Evolutionary conservation across 257 asterid species (phyloP), one percentile per base, ranked within the genome.

Genomic region (Forsythia viridissima): DNA sequence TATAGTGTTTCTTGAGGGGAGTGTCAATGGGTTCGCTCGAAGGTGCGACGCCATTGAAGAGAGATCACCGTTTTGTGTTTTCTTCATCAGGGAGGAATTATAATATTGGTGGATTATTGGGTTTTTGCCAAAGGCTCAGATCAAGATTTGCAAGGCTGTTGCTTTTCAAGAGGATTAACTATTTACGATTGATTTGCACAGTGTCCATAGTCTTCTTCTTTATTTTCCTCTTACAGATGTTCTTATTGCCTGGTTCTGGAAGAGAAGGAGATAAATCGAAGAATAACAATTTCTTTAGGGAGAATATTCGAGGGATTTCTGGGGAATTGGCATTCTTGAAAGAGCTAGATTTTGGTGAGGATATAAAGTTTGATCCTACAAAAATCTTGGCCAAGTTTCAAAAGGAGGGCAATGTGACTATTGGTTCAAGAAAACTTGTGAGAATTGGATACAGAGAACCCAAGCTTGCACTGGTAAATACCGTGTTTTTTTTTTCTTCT

Each of bases 21-120:
- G 86, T 86, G 81, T 89, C 85, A 86, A 94, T 94, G 98, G 98
- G 97, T 77, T 92, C 93, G 43, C 93, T 87, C 57, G 97, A 89
- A 78, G 90, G 83, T 79, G 88, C 90, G 75, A 65, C 71, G 84
- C 80, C 85, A 11, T 42, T 81, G 78, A 88, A 87, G 85, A 92
- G 83, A 85, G 95, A 92, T 81, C 89, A 72, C 52, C 80, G 73
- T 76, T 79, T 86, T 55, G 73, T 74, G 66, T 94, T 90, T 76
- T 79, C 94, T 82, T 74, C 88, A 36, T 86, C 92, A 8, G 43
- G 7, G 44, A 74, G 85, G 83, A 69, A 52, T 52, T 51, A 4
- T 15, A 79, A 61, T 73, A 77, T 3, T 18, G 2, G 24, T 71
- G 84, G 87, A 30, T 40, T 59, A 15, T 73, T 73, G 84, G 88